phyloP scores from a whole-genome alignment of 164 flowering plant species.

The Macadamia tetraphylla region DNA sequence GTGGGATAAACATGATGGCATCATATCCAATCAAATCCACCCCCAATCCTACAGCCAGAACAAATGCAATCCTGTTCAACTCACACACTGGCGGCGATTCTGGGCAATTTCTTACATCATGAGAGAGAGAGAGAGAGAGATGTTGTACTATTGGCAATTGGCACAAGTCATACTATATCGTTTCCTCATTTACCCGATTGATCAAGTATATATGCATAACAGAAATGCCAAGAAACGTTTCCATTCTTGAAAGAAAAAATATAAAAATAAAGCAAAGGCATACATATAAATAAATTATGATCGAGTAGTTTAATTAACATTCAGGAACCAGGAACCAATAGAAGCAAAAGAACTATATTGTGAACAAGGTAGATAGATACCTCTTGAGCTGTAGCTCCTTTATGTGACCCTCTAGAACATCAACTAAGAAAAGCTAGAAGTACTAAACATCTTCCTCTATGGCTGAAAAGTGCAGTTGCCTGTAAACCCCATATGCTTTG shows the following conservation, averaged over 20 bases:
- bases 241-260: neutral
- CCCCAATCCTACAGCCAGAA: constrained; percentile 6
- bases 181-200: no score
- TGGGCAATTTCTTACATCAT: constrained; percentile 6
- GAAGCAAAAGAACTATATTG: neutral
- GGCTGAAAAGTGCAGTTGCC: constrained; percentile 2
- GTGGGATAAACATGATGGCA: constrained; percentile 31
- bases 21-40: constrained; percentile 25
- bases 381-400: constrained; percentile 2
- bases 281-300: neutral
- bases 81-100: constrained; percentile 17
- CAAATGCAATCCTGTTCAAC: constrained; percentile 9
- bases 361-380: constrained; percentile 9
- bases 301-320: neutral
- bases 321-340: neutral
- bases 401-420: constrained; percentile 9
- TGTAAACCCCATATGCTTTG: constrained; percentile 6
- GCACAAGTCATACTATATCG: neutral
- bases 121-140: neutral
- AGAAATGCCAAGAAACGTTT: neutral
- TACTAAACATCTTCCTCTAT: constrained; percentile 1
- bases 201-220: neutral
- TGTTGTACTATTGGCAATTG: no score
- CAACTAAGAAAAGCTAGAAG: constrained; percentile 10
- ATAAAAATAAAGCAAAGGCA: neutral